These are phyloP conservation scores for Lavandula angustifolia DNA, from an alignment of 257 asterid genomes.

Conservation along the genomic window DNA sequence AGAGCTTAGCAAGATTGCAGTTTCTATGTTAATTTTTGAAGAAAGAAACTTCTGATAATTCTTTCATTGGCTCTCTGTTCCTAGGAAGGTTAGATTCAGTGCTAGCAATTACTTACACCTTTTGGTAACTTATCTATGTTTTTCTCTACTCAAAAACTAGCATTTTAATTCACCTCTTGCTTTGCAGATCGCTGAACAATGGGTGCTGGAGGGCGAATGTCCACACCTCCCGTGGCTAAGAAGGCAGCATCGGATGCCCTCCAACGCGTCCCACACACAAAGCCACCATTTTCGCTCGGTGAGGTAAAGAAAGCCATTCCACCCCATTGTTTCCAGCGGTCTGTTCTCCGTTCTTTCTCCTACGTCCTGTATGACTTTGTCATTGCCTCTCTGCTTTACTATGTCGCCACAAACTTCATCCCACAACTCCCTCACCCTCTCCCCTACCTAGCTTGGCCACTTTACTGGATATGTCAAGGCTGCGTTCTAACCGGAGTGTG, in stretches of 20 bases:
- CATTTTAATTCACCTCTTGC: background rate
- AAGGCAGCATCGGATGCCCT: conserved; percentile 40
- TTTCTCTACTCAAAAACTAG: background rate
- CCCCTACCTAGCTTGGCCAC: conserved; percentile 65
- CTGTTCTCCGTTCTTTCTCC: conserved; percentile 76
- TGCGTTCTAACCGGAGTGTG: conserved; percentile 68
- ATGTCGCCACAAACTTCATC: conserved; percentile 62
- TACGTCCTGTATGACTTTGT: conserved; percentile 58
- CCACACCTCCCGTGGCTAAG: conserved; percentile 54
- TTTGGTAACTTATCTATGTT: background rate
- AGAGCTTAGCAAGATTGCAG: too few species aligned
- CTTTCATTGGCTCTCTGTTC: too few species aligned
- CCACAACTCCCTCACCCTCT: conserved; percentile 58
- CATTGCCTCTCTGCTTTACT: conserved; percentile 59
- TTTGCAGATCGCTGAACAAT: conserved; percentile 57
- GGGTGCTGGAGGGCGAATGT: conserved; percentile 91
- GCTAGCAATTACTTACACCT: too few species aligned
- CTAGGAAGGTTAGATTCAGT: too few species aligned
- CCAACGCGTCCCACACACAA: conserved; percentile 63
- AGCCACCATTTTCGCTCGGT: conserved; percentile 75
- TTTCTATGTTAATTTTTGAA: too few species aligned
- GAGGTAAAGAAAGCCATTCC: conserved; percentile 84
- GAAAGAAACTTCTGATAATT: too few species aligned
- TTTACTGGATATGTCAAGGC: conserved; percentile 71
- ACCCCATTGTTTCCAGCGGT: conserved; percentile 83